Percentiles rank a stretch among this genome's conserved stretches.
Evolutionary conservation across 108 stramenopile genomes (phyloP).

Genomic region (Fistulifera pelliculosa): DNA sequence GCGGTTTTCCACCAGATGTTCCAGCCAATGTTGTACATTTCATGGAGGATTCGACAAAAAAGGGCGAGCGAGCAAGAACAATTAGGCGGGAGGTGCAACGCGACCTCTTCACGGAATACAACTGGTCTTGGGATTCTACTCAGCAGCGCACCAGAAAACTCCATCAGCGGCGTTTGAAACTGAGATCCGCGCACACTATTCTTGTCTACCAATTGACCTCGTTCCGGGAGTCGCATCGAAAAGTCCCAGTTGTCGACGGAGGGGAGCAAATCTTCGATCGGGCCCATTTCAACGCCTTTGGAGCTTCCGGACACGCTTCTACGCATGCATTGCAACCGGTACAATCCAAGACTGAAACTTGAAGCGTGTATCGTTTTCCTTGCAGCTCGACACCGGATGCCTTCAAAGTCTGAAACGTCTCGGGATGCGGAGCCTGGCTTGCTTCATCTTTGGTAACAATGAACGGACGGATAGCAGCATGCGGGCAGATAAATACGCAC

Average conservation of each 20-base stretch:
- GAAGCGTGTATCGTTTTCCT: conserved; percentile 45
- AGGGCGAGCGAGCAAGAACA: too few species aligned
- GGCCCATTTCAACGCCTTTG: conserved; percentile 50
- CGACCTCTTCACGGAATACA: too few species aligned
- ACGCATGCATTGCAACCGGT: conserved; percentile 62
- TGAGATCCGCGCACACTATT: conserved; percentile 44
- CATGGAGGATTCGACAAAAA: too few species aligned
- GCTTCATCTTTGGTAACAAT: conserved; percentile 50
- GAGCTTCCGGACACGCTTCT: conserved; percentile 51
- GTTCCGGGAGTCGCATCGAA: conserved; percentile 38
- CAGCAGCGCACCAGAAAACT: conserved; percentile 53
- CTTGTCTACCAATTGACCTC: conserved; percentile 45
- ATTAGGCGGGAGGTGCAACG: too few species aligned
- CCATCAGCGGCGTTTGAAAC: conserved; percentile 60
- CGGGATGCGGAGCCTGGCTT: conserved; percentile 33
- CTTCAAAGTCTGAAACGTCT: conserved; percentile 32
- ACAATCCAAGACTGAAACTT: conserved; percentile 50
- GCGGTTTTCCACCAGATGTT: too few species aligned
- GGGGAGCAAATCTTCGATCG: conserved; percentile 31
- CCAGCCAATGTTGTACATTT: too few species aligned
- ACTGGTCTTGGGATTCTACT: too few species aligned
- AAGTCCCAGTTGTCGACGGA: conserved; percentile 46
- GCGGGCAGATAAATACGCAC: conserved; percentile 53
- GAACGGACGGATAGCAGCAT: conserved; percentile 52
- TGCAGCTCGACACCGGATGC: conserved; percentile 37